phyloP scores from a whole-genome alignment of 495 filamentous ascomycete genomes.

The Parmelia sp. region DNA sequence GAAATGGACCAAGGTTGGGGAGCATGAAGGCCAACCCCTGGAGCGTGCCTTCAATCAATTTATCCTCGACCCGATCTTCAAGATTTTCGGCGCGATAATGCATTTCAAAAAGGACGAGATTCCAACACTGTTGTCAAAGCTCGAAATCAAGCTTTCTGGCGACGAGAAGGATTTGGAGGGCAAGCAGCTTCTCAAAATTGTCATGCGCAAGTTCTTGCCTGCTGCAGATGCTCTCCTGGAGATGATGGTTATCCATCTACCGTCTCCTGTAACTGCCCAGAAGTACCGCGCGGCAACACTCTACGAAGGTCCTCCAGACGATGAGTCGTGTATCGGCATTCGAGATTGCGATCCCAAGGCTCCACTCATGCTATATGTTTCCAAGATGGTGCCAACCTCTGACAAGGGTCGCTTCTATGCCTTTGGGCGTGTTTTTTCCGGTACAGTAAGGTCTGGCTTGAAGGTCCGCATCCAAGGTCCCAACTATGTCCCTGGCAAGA shows the following conservation, averaged over 20 bases:
- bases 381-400: conserved; percentile 99
- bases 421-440: conserved; percentile 99
- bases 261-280: conserved; percentile 93
- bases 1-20: conserved; percentile 91
- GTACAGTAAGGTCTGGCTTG: conserved; percentile 92
- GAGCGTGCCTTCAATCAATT: conserved; percentile 99
- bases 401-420: conserved; percentile 99
- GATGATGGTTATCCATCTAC: conserved; percentile 99
- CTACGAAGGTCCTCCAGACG: conserved; percentile 94
- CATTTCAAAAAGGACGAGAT: conserved; percentile 98
- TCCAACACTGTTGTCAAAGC: conserved; percentile 73
- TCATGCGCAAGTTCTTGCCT: conserved; percentile 98
- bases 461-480: conserved; percentile 99
- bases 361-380: conserved; percentile 99
- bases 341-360: conserved; percentile 96
- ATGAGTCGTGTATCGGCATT: conserved; percentile 88
- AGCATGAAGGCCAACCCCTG: conserved; percentile 74
- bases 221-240: conserved; percentile 97
- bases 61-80: conserved; percentile 99
- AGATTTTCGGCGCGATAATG: conserved; percentile 91
- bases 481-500: conserved; percentile 96
- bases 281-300: conserved; percentile 97
- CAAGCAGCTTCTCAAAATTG: conserved; percentile 92
- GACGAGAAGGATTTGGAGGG: conserved; percentile 94
- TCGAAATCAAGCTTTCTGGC: conserved; percentile 75